Percentiles rank a stretch among this genome's conserved stretches.
phyloP scores from a whole-genome alignment of 192 early-diverging fungal species.

The Linnemannia hyalina region DNA sequence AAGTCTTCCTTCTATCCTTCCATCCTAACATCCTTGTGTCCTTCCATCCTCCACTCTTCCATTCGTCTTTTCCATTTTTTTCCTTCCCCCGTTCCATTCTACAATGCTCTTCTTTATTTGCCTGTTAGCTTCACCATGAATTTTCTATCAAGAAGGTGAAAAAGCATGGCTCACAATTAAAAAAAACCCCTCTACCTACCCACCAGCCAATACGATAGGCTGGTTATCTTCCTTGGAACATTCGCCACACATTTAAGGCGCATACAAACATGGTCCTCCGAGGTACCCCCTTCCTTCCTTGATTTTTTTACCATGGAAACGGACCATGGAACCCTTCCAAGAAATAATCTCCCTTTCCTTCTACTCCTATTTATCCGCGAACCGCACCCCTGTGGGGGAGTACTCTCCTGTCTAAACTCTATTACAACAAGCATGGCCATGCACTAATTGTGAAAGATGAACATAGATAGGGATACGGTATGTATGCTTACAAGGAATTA shows the following conservation, averaged over 20 bases:
- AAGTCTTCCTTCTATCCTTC: background rate
- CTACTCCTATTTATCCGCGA: background rate
- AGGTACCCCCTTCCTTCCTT: background rate
- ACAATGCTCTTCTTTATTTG: background rate
- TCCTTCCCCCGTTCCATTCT: background rate
- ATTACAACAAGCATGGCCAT: background rate
- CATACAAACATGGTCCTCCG: background rate
- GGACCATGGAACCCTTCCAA: background rate
- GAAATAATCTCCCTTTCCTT: background rate
- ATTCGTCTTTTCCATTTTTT: background rate
- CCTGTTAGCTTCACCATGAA: background rate
- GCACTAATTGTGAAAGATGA: background rate
- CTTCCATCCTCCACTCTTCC: background rate
- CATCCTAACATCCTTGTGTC: background rate
- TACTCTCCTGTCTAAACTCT: background rate
- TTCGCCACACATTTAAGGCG: background rate
- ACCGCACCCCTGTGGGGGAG: background rate
- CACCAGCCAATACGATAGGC: background rate
- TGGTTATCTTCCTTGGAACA: background rate
- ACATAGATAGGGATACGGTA: background rate
- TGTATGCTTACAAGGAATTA: background rate
- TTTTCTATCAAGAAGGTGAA: background rate
- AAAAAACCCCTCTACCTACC: background rate
- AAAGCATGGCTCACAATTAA: background rate
- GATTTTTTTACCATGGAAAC: background rate